Conservation (phyloP, 352 stramenopile genomes). For the Pythium insidiosum region DNA sequence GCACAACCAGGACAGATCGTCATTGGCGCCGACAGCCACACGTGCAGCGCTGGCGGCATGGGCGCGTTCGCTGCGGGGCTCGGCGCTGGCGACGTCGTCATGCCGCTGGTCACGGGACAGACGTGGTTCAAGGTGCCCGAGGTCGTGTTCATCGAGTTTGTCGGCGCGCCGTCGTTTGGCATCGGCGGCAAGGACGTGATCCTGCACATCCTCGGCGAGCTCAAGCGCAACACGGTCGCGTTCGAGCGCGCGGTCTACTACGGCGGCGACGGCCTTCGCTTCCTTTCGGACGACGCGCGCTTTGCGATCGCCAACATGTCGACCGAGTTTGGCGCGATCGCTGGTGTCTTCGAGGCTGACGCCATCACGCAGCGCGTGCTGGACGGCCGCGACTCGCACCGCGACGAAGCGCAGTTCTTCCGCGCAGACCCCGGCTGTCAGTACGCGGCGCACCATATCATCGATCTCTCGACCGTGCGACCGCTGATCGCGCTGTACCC, state of each 20-base stretch:
- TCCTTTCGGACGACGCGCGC: conserved; percentile 67
- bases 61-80: conserved; percentile 64
- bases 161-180: conserved; percentile 49
- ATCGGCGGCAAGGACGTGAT: conserved; percentile 82
- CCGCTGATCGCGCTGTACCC: conserved; percentile 67
- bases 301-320: conserved; percentile 83
- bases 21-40: conserved; percentile 74
- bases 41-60: conserved; percentile 70
- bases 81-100: conserved; percentile 71
- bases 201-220: conserved; percentile 62
- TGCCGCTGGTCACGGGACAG: conserved; percentile 75
- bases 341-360: conserved; percentile 73
- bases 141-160: conserved; percentile 72
- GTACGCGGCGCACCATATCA: conserved; percentile 71
- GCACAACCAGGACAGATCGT: conserved; percentile 78
- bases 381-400: conserved; percentile 38
- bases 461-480: conserved; percentile 49
- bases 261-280: conserved; percentile 45
- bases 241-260: conserved; percentile 80
- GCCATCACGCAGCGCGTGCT: conserved; percentile 63
- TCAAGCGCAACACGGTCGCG: conserved; percentile 80
- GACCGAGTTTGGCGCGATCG: conserved; percentile 76
- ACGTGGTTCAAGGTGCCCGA: conserved; percentile 84
- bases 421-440: conserved; percentile 48
- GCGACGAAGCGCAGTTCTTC: conserved; percentile 71